Conservation (phyloP, 2,329 filamentous ascomycete species). For the Paraphoma sp. region DNA sequence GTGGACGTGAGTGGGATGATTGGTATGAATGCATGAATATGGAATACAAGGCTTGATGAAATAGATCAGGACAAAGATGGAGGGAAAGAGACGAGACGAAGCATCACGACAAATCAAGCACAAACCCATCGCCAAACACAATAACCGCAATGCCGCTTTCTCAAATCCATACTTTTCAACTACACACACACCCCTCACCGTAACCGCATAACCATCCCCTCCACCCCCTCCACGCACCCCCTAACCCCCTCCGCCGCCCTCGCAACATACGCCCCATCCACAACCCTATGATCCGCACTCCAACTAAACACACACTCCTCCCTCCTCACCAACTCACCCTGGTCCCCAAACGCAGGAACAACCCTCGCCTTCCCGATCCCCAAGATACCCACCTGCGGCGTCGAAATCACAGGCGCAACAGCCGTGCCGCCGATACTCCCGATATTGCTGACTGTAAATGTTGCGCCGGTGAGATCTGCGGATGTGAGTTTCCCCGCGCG, state of each 20-base stretch:
- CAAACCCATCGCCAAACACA: too few relatives aligned
- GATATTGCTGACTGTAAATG: conserved; percentile 96
- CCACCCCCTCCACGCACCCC: conserved; percentile 80
- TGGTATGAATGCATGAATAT: too few relatives aligned
- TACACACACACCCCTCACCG: conserved; percentile 7
- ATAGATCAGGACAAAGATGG: neutral
- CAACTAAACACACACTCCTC: conserved; percentile 92
- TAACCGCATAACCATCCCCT: conserved; percentile 79
- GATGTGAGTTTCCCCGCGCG: conserved; percentile 75
- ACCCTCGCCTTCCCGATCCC: conserved; percentile 82
- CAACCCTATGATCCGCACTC: conserved; percentile 92
- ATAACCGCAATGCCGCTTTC: too few relatives aligned
- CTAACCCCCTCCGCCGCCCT: conserved; percentile 84
- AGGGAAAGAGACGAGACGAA: neutral
- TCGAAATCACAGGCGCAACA: conserved; percentile 87
- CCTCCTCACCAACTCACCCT: conserved; percentile 69
- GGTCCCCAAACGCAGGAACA: conserved; percentile 75
- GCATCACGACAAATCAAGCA: too few relatives aligned
- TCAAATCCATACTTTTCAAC: neutral
- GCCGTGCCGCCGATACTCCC: conserved; percentile 94
- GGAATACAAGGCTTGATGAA: too few relatives aligned
- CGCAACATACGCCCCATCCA: conserved; percentile 95
- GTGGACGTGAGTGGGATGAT: too few relatives aligned
- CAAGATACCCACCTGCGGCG: conserved; percentile 88
- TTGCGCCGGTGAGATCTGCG: conserved; percentile 81